phyloP scores from a whole-genome alignment of 768 basidiomycete genomes.

The Phaffia australis region DNA sequence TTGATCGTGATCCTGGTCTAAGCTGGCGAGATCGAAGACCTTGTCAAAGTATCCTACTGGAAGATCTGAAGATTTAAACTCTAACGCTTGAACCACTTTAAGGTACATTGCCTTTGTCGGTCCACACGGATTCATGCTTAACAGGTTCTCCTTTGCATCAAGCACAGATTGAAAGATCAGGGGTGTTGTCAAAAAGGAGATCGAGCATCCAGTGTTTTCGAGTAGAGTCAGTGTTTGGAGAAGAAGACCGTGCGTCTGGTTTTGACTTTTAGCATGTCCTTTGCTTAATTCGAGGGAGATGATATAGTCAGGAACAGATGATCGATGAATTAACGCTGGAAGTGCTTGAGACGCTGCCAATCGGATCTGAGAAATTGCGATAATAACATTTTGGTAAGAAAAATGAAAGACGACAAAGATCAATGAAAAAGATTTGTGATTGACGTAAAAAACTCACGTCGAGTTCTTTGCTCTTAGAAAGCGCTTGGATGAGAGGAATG shows the following conservation, averaged over 20 bases:
- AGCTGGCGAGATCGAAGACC: too few relatives aligned
- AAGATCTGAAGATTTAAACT: too few relatives aligned
- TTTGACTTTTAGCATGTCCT: not conserved
- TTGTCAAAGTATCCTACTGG: too few relatives aligned
- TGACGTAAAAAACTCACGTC: slow-evolving; percentile 9
- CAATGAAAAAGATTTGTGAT: too few relatives aligned
- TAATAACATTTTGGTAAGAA: not conserved
- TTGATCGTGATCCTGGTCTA: too few relatives aligned
- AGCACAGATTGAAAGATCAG: slow-evolving; percentile 1
- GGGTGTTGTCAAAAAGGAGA: not conserved
- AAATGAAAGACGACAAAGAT: too few relatives aligned
- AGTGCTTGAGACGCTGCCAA: slow-evolving; percentile 15
- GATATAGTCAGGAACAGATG: slow-evolving; percentile 5
- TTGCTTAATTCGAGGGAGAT: not conserved
- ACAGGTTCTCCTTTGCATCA: not conserved
- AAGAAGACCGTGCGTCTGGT: slow-evolving; percentile 20
- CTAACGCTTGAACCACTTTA: slow-evolving; percentile 5
- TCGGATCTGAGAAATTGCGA: slow-evolving; percentile 6
- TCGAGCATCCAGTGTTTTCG: not conserved
- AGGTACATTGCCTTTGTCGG: slow-evolving; percentile 23
- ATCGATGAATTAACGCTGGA: slow-evolving; percentile 11
- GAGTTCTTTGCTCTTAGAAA: slow-evolving; percentile 13
- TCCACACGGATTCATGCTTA: slow-evolving; percentile 4
- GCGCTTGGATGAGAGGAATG: slow-evolving; percentile 7
- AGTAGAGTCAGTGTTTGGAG: slow-evolving; percentile 17